Base-by-base conservation (phyloP, 1,139 yeast species). In the Yamadazyma epiphylla region DNA sequence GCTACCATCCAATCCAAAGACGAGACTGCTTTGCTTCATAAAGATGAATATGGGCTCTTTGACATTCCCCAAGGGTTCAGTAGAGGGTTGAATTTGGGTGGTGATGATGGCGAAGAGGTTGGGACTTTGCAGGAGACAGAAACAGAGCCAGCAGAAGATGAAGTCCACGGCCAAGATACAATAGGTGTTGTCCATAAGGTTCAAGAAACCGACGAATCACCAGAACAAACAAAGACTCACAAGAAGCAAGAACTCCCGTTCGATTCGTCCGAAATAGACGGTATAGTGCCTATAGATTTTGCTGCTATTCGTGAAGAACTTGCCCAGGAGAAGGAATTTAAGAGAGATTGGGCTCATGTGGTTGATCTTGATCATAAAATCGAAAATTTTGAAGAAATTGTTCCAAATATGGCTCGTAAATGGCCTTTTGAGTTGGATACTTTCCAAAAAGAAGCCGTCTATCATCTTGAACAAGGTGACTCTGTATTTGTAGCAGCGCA, bases 401-500 rank as follows among this genome's bases (percentile, higher is more conserved):
- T 91, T 7, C 98, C 98, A 1, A 80, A 85, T 38, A 89, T 89
- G 68, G 98, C 98, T 1, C 70, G 95, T 32, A 78, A 74, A 22
- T 94, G 91, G 82, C 97, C 98, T 0, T 91, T 91, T 49, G 89
- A 84, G 43, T 69, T 91, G 36, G 99, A 91, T 63, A 85, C 88
- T 19, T 91, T 91, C 61, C 99, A 91, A 58, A 89, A 94, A 53
- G 96, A 94, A 50, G 96, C 99, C 0, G 87, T 91, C 1, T 91
- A 88, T 42, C 96, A 91, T 60, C 71, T 91, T 42, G 99, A 91
- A 51, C 94, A 89, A 53, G 95, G 95, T 28, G 98, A 91, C 53
- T 88, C 97, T 1, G 99, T 91, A 2, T 86, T 91, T 56, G 97
- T 91, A 3, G 96, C 98, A 5, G 99, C 99, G 0, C 99, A 91